Percentiles rank a stretch among this genome's conserved stretches.
These are phyloP conservation scores for Ascochyta koolunga DNA, from an alignment of 2,329 filamentous ascomycete genomes.

Conservation along the genomic window DNA sequence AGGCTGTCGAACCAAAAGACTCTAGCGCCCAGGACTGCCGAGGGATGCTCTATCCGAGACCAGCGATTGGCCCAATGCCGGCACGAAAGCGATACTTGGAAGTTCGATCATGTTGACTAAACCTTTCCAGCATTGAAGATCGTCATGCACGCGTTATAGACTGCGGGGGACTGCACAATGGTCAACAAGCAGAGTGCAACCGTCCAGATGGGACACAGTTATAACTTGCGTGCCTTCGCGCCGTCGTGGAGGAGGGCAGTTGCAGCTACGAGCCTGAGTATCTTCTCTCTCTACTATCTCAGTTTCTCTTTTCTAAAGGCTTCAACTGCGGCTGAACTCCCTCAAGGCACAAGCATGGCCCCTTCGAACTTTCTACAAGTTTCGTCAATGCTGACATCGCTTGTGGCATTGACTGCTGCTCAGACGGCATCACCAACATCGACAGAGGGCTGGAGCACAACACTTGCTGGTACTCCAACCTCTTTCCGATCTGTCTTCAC, in stretches of 20 bases:
- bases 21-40: not conserved
- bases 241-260: conserved; percentile 7
- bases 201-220: conserved; percentile 5
- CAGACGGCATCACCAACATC: conserved; percentile 28
- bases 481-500: conserved; percentile 44
- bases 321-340: not conserved
- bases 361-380: conserved; percentile 30
- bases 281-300: conserved; percentile 7
- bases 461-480: conserved; percentile 38
- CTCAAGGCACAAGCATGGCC: conserved; percentile 7
- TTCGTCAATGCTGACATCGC: conserved; percentile 29
- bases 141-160: conserved; percentile 18
- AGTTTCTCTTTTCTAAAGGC: not conserved
- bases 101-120: conserved; percentile 3
- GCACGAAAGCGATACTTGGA: conserved; percentile 12
- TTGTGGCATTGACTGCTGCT: conserved; percentile 33
- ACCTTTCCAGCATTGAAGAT: conserved; percentile 6
- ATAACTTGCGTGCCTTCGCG: conserved; percentile 13
- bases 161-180: conserved; percentile 22
- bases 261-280: conserved; percentile 4
- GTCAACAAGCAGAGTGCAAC: conserved; percentile 7
- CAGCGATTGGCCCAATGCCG: conserved; percentile 31
- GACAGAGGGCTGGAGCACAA: conserved; percentile 27
- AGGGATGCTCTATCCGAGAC: not conserved
- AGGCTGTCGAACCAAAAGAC: conserved; percentile 6